Evolutionary conservation across 352 stramenopile species (phyloP), one percentile per base, ranked within the genome.

Genomic region (Pythium dissotocum): DNA sequence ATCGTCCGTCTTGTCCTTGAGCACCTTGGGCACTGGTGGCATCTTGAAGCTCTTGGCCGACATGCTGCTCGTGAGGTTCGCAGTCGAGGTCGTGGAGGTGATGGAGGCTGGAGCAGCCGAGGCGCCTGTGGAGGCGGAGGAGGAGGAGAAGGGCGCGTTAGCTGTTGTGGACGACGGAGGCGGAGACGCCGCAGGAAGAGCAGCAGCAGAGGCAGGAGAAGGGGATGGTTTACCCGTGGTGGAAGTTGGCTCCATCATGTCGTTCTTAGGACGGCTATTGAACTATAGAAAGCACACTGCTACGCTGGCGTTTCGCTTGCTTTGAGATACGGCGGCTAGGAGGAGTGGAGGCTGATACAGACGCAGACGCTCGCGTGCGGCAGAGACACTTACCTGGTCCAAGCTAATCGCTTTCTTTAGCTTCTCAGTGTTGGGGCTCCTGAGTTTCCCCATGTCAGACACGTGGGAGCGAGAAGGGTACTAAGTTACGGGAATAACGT

Each of bases 1-100:
- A 51, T 88, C 83, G 70, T 93, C 85, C 33, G 85, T 83, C 65
- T 79, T 85, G 55, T 89, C 83, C 65, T 85, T 88, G 64, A 93
- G 69, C 12, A 75, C 82, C 33, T 85, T 78, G 28, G 63, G 63
- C 63, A 69, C 62, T 30, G 55, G 54, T 30, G 83, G 85, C 67
- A 91, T 73, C 69, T 91, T 80, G 60, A 73, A 73, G 67, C 61
- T 73, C 18, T 40, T 16, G 18, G 28, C 40, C 26, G 36, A 30
- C 44, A 63, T 9, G 21, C 38, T 24, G 36, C 64, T 58, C 32
- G 48, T 38, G 40, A 67, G 65, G 10, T 67, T 85, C 57, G 57
- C 82, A 76, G 35, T 80, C 78, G 40, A 82, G 55, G 73, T 88
- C 74, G 61, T 70, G 56, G 63, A 69, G 12, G 61, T 65, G 24